Base-by-base conservation (phyloP, 2,329 filamentous ascomycete species). In the Ampelomyces quisqualis region DNA sequence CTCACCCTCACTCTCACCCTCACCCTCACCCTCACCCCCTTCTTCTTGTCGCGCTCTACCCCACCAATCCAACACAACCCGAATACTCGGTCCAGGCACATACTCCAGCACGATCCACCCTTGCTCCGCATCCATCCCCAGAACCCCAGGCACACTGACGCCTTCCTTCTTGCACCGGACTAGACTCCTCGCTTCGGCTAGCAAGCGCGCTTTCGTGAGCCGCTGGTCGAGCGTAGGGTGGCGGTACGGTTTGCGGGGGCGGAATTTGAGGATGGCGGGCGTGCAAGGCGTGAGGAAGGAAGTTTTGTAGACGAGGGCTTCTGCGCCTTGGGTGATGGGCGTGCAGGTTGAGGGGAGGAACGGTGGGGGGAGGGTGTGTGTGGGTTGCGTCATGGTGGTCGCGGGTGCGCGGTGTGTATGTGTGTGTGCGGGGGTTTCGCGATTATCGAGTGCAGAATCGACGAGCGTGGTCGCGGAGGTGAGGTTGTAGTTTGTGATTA, bases 241-340 rank as follows among this genome's bases (percentile, higher is more conserved):
- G 14, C 93, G 82, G 79, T 95, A 98, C 18, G 87, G 81, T 73
- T 98, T 98, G 18, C 83, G 77, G 0, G 91, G 90, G 1, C 93
- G 88, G 76, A 94, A 84, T 73, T 98, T 98, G 49, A 97, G 81
- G 1, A 91, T 88, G 64, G 84, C 86, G 10, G 85, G 80, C 7
- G 80, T 75, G 41, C 75, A 67, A 26, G 86, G 79, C 1, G 78
- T 67, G 39, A 96, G 83, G 72, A 88, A 94, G 40, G 81, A 84
- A 13, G 88, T 91, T 68, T 83, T 85, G 80, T 94, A 97, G 64
- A 98, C 81, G 52, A 91, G 88, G 45, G 88, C 90, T 80, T 98
- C 93, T 65, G 93, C 93, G 71, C 93, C 93, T 77, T 97, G 93
- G 42, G 88, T 85, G 57, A 97, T 81, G 61, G 95, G 86, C 34